These are phyloP conservation scores for Botryotinia narcissicola DNA, from an alignment of 2,329 filamentous ascomycete species.

Conservation along the genomic window DNA sequence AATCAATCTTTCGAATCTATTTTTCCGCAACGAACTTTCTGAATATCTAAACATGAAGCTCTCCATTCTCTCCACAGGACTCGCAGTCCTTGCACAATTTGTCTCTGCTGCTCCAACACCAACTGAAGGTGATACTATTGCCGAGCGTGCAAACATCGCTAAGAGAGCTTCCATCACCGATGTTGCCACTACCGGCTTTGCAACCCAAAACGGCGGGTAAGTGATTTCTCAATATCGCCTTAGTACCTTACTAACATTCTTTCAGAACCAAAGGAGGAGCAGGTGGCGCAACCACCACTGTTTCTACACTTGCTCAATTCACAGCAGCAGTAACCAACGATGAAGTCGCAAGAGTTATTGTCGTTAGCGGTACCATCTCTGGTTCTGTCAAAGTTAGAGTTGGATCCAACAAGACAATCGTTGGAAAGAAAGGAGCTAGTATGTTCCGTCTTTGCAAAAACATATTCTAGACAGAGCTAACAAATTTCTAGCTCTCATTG, in stretches of 20 bases:
- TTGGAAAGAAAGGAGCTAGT: conserved; percentile 39
- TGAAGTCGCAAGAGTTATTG: conserved; percentile 45
- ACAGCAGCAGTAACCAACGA: conserved; percentile 35
- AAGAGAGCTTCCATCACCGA: conserved; percentile 47
- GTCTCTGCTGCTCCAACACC: conserved; percentile 47
- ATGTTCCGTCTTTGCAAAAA: not conserved
- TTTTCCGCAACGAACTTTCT: not conserved
- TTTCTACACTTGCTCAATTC: conserved; percentile 43
- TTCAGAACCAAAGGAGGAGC: conserved; percentile 46
- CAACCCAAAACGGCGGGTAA: conserved; percentile 42
- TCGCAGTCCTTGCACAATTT: conserved; percentile 43
- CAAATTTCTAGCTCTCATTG: conserved; percentile 40
- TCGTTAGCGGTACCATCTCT: conserved; percentile 42
- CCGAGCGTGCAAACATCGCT: conserved; percentile 23
- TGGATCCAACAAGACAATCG: conserved; percentile 46
- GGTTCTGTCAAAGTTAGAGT: conserved; percentile 27
- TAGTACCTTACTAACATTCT: not conserved
- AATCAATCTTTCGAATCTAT: not conserved
- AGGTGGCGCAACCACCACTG: conserved; percentile 46
- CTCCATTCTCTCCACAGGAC: conserved; percentile 46
- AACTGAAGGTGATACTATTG: conserved; percentile 41
- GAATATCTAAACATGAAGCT: conserved; percentile 46
- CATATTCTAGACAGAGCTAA: not conserved
- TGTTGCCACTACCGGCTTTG: conserved; percentile 43
- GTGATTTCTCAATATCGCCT: not conserved